Base-by-base conservation (phyloP, 768 basidiomycete genomes). In the Roridomyces roridus region DNA sequence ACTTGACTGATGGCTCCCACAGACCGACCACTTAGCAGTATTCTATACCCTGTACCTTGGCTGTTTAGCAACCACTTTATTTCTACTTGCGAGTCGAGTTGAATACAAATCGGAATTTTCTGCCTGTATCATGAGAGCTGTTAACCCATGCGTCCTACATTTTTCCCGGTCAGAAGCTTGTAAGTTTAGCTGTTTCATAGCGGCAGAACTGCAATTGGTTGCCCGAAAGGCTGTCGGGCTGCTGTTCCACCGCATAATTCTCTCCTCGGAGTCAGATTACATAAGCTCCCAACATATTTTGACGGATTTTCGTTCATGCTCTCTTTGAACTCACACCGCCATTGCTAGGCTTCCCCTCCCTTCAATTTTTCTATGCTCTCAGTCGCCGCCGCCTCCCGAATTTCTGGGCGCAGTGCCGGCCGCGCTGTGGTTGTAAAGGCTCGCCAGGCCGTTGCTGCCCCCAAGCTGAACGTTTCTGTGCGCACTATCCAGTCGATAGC, bases 401-500 rank as follows among this genome's bases (percentile, higher is more conserved):
- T 77, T 45, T 69, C 71, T 44, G 60, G 68, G 7, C 70, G 71
- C 31, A 73, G 72, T 56, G 78, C 77, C 17, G 73, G 76, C 37
- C 82, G 80, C 53, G 80, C 80, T 40, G 68, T 80, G 23, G 67
- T 81, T 52, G 75, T 85, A 42, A 81, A 82, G 37, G 77, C 78
- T 28, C 80, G 79, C 54, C 81, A 80, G 52, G 75, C 77, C 41
- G 59, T 57, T 67, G 73, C 40, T 61, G 67, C 18, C 68, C 71
- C 45, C 71, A 70, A 47, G 67, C 71, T 42, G 67, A 67, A 67
- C 43, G 65, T 70, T 40, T 70, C 71, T 23, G 66, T 72, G 48
- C 75, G 85, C 42, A 74, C 72, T 47, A 76, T 88, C 48, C 86
- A 87, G 65, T 82, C 84, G 60, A 79, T 82, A 55, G 85, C 87